A percentile compares a stretch with the other conserved stretches of the same genome.
phyloP scores from a whole-genome alignment of 768 basidiomycete genomes.

The Sistotremastrum niveocremeum region DNA sequence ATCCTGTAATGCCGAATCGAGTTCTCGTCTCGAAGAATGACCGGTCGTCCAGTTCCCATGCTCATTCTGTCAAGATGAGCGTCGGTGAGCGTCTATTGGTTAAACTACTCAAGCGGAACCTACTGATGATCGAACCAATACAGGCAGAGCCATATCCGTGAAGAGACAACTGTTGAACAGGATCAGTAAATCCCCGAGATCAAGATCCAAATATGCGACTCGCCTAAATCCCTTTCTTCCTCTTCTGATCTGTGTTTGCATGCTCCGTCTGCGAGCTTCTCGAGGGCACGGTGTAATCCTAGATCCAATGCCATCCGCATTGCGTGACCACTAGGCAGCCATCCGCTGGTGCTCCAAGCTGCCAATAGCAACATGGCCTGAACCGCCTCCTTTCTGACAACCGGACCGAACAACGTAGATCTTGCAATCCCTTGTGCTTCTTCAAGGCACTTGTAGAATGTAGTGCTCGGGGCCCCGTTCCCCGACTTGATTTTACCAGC shows the following conservation, averaged over 20 bases:
- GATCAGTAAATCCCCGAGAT: conserved; percentile 1
- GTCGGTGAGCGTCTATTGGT: neutral
- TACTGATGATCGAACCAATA: conserved; percentile 97
- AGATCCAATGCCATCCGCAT: conserved; percentile 94
- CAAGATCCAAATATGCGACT: conserved; percentile 8
- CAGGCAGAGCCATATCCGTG: conserved; percentile 86
- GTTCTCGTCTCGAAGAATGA: conserved; percentile 79
- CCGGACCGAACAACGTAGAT: conserved; percentile 84
- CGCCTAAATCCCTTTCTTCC: conserved; percentile 73
- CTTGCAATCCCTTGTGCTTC: conserved; percentile 94
- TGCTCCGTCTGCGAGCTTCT: conserved; percentile 66
- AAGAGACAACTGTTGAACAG: conserved; percentile 59
- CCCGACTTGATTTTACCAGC: conserved; percentile 88
- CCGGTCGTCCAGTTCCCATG: conserved; percentile 80
- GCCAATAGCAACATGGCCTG: conserved; percentile 89
- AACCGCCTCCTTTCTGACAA: conserved; percentile 89
- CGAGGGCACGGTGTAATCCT: conserved; percentile 82
- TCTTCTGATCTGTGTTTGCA: conserved; percentile 59
- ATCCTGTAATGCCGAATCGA: conserved; percentile 77
- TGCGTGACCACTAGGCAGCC: conserved; percentile 91
- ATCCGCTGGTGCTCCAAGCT: conserved; percentile 90
- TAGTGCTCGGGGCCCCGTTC: conserved; percentile 68
- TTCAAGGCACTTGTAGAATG: conserved; percentile 84
- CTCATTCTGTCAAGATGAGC: conserved; percentile 49
- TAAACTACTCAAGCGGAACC: conserved; percentile 15